Evolutionary conservation across 257 asterid species (phyloP), one percentile per base, ranked within the genome.

Genomic region (Solanum clarkiae): DNA sequence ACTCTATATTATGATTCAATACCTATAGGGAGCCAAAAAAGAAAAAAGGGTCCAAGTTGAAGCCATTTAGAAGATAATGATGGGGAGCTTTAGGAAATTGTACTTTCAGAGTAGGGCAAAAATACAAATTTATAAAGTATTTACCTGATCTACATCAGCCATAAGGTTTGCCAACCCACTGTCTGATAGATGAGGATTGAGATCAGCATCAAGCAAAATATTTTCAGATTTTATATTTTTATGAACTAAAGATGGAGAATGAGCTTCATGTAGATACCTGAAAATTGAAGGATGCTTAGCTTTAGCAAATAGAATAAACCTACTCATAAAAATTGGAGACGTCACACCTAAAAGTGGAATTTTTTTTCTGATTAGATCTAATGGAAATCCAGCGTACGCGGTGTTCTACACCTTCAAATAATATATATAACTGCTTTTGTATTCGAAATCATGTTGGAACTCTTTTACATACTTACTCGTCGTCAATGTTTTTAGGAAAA

Each of bases 261-360:
- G 95, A 85, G 91, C 94, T 93, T 97, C 99, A 59, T 97, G 99
- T 29, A 95, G 91, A 89, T 97, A 97, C 93, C 99, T 97, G 91
- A 88, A 91, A 60, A 60, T 60, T 10, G 10, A 80, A 75, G 36
- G 53, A 86, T 51, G 75, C 66, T 17, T 29, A 60, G 40, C 17
- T 45, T 87, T 77, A 89, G 90, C 82, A 84, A 5, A 32, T 14
- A 7, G n/a, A 60, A 20, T 17, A 54, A 7, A 69, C 40, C 15
- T 47, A 15, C 11, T 17, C 4, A 42, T 51, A 7, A 59, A 47
- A 60, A 82, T 40, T 59, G 40, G 44, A 81, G 59, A 2, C 36
- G 51, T 65, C 4, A 4, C 11, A 16, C 0, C 12, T 4, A 49
- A 32, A 68, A 47, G 24, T 13, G 49, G 44, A 13, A 12, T 7